Conservation (phyloP, 2,329 filamentous ascomycete genomes). For the Calycina herbarum region DNA sequence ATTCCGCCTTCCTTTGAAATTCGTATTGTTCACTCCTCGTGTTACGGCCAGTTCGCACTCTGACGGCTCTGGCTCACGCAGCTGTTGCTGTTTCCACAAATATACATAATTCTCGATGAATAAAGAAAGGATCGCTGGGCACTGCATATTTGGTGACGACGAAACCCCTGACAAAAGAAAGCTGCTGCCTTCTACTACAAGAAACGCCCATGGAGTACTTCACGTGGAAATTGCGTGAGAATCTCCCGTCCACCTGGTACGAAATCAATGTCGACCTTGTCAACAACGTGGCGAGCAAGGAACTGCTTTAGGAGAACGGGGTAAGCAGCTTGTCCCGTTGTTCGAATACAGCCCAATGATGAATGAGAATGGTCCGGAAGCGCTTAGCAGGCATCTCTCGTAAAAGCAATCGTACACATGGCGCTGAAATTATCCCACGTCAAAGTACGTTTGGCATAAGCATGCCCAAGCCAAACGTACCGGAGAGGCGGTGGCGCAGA, state of each 20-base stretch:
- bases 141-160: not conserved
- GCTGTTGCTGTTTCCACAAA: not conserved
- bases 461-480: not conserved
- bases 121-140: not conserved
- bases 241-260: not conserved
- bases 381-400: not conserved
- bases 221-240: not conserved
- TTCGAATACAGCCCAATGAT: not conserved
- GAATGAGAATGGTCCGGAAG: not conserved
- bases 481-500: not conserved
- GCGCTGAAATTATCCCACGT: not conserved
- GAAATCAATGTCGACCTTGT: not conserved
- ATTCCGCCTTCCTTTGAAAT: not conserved
- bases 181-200: not conserved
- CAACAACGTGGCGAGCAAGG: not conserved
- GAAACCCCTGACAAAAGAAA: not conserved
- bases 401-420: not conserved
- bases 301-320: not conserved
- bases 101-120: not conserved
- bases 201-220: not conserved
- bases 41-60: not conserved
- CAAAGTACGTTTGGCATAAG: not conserved
- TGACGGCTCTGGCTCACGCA: not conserved
- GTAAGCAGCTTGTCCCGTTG: not conserved
- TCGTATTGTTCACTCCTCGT: not conserved